Base-by-base conservation (phyloP, 2,329 filamentous ascomycete species). In the Laburnicola sp. region DNA sequence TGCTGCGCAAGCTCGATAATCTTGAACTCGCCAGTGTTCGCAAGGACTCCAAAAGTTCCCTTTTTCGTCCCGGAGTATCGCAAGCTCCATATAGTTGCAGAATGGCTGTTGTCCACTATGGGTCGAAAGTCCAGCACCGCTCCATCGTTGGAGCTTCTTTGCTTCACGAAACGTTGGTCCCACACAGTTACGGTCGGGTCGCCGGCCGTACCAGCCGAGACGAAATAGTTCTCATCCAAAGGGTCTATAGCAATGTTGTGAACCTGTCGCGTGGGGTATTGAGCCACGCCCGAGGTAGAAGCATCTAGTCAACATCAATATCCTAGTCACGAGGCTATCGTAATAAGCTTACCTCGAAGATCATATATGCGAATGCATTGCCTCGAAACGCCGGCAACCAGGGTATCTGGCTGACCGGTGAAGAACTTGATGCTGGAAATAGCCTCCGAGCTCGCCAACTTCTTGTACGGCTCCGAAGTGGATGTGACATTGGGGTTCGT, bases 401-500 rank as follows among this genome's bases (percentile, higher is more conserved):
- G 75, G 22, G 86, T 88, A 56, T 90, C 83, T 6, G 89, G 88
- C 57, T 86, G 87, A 57, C 88, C 83, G 51, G 88, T 82, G 52
- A 93, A 92, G 76, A 93, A 95, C 63, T 88, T 86, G 61, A 92
- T 85, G 64, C 88, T 92, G 1, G 87, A 89, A 23, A 94, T 86
- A n/a, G 88, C 86, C 36, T 91, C 86, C 45, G 68, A 84, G 73
- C 65, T 82, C 70, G 54, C 88, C 76, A 71, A 85, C 80, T 65
- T 81, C 71, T 66, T 83, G 72, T 65, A 78, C 60, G 70, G 81
- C 70, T 80, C 77, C 34, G 75, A 69, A 78, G 78, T 70, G 80
- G 74, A 37, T 72, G 77, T 21, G 78, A 80, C 41, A 84, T 77
- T 62, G 75, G 64, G 59, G 50, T 66, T 82, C 60, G 83, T 86